phyloP scores from a whole-genome alignment of 345 rosid genomes.

The Gossypium thurberi region DNA sequence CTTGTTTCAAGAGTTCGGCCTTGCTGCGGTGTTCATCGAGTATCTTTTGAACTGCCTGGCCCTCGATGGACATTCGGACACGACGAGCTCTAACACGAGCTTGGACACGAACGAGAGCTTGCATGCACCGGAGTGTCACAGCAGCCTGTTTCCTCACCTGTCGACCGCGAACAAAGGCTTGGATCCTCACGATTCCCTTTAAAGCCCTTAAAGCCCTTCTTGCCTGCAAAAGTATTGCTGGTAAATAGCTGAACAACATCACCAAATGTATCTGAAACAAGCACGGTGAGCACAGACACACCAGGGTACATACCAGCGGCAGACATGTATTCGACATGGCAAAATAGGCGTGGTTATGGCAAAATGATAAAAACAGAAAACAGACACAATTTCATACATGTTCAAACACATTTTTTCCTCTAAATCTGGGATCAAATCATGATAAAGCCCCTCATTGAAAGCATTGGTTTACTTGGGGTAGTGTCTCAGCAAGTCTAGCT shows the following conservation, averaged over 20 bases:
- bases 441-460: too few species aligned
- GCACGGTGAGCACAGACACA: background rate
- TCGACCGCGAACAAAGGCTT: constrained; percentile 86
- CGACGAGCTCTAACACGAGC: constrained; percentile 92
- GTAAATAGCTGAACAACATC: background rate
- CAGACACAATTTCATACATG: too few species aligned
- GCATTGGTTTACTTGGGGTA: too few species aligned
- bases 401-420: too few species aligned
- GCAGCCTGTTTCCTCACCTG: constrained; percentile 98
- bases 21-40: constrained; percentile 52
- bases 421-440: too few species aligned
- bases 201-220: constrained; percentile 85
- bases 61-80: constrained; percentile 78
- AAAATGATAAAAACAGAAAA: too few species aligned
- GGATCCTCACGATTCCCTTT: constrained; percentile 89
- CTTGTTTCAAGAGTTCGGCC: constrained; percentile 65
- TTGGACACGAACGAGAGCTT: constrained; percentile 91
- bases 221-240: constrained; percentile 36
- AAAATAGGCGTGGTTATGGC: too few species aligned
- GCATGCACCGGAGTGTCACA: constrained; percentile 92
- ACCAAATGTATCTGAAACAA: background rate
- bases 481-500: background rate
- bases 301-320: too few species aligned
- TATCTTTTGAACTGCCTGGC: constrained; percentile 72
- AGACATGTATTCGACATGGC: too few species aligned